These are phyloP conservation scores for Tagetes erecta DNA, from an alignment of 129 eudicot species.

Conservation along the genomic window DNA sequence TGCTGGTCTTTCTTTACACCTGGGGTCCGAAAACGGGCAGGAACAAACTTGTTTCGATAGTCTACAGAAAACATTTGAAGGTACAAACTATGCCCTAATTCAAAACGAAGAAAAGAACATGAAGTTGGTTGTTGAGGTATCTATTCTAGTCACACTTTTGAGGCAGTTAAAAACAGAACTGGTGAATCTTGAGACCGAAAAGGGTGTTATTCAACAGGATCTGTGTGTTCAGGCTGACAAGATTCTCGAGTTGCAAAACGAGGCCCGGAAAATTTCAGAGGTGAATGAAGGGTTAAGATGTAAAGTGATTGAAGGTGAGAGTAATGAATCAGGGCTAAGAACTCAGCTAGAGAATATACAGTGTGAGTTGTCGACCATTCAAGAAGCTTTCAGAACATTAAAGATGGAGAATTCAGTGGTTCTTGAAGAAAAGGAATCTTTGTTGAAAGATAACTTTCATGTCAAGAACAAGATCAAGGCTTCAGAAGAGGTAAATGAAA, in stretches of 20 bases:
- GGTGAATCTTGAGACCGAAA: slow-evolving; percentile 45
- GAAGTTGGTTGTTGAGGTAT: slow-evolving; percentile 45
- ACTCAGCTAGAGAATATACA: slow-evolving; percentile 47
- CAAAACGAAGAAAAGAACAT: slow-evolving; percentile 61
- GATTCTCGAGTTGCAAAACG: slow-evolving; percentile 43
- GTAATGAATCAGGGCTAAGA: slow-evolving; percentile 38
- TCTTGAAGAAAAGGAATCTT: slow-evolving; percentile 50
- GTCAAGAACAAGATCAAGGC: slow-evolving; percentile 40
- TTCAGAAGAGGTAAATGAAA: slow-evolving; percentile 51
- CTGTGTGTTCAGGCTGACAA: slow-evolving; percentile 37
- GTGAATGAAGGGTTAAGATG: slow-evolving; percentile 46
- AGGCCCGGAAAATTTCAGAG: slow-evolving; percentile 46
- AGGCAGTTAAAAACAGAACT: slow-evolving; percentile 49
- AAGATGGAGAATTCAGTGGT: slow-evolving; percentile 47
- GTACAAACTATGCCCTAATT: slow-evolving; percentile 42
- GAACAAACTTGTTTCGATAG: slow-evolving; percentile 42
- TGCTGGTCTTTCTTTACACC: slow-evolving; percentile 43
- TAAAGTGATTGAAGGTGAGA: slow-evolving; percentile 49
- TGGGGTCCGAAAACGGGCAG: slow-evolving; percentile 34
- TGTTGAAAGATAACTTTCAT: slow-evolving; percentile 31
- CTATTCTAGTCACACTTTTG: slow-evolving; percentile 56
- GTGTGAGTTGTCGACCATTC: slow-evolving; percentile 42
- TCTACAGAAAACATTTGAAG: slow-evolving; percentile 43
- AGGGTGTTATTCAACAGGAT: slow-evolving; percentile 43
- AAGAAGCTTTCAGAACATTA: slow-evolving; percentile 47